Evolutionary conservation across 1,284 basidiomycete species (phyloP), one percentile per base, ranked within the genome.

Genomic region (Cutaneotrichosporon sp.): DNA sequence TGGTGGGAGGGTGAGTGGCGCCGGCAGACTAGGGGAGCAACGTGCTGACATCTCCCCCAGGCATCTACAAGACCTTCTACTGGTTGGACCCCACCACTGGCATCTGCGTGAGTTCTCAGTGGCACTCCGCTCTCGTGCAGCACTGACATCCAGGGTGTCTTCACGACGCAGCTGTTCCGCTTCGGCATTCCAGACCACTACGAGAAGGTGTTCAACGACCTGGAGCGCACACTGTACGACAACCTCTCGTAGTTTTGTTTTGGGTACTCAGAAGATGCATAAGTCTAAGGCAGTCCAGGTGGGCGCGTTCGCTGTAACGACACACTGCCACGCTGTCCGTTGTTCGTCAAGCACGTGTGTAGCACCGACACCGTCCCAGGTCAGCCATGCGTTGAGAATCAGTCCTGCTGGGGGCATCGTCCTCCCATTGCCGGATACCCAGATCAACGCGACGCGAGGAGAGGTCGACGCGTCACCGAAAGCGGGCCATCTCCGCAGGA

Each of bases 21-120:
- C 38, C 38, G 8, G n/a, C 38, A 4, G 38, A 1, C 5, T 18
- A 18, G 18, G 16, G 5, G 38, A 29, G 16, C 18, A 18, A 7
- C 16, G 4, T 18, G 18, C 38, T 42, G 38, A 42, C 18, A 42
- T 18, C 38, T 18, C n/a, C n/a, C n/a, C n/a, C 4, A 42, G 63
- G 63, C 46, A 70, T 71, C 45, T 68, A 68, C n/a, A 69, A 71
- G 62, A 74, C 71, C 4, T 58, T 67, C 54, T 74, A 67, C 62
- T 74, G 72, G 72, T 56, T 75, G 33, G 73, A 74, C 59, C 73
- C 73, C 5, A 59, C 52, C 2, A 67, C 67, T 9, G 72, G 73
- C n/a, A 57, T 75, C 18, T 65, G 65, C 7, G 70, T 70, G 58
- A 67, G 70, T 68, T 24, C 4, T 18, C 3, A 11, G 10, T 20